These are phyloP conservation scores for Termitomyces sp. DNA, from an alignment of 768 basidiomycete species.

Conservation along the genomic window DNA sequence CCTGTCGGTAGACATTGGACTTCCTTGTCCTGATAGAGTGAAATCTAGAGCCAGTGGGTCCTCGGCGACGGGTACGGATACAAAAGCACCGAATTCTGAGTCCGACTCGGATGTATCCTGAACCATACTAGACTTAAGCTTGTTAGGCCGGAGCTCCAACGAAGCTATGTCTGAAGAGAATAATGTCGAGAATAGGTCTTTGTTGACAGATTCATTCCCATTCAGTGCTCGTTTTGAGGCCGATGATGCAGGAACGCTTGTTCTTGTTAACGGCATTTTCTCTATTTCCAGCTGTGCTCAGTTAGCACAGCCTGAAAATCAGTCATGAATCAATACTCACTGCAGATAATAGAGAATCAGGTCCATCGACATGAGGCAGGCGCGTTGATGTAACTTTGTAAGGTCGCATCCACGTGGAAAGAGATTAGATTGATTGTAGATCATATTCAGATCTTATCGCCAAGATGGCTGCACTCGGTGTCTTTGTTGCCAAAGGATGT, in stretches of 20 bases:
- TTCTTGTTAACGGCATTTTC: constrained; percentile 1
- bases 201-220: neutral
- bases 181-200: constrained; percentile 4
- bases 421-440: neutral
- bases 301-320: neutral
- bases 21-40: neutral
- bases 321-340: neutral
- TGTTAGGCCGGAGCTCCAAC: neutral
- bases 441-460: neutral
- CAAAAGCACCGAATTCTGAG: constrained; percentile 13
- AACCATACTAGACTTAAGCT: neutral
- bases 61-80: constrained; percentile 8
- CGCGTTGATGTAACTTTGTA: neutral
- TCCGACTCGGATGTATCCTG: constrained; percentile 7
- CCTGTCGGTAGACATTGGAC: neutral
- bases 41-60: constrained; percentile 6
- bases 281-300: neutral
- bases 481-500: too few species aligned
- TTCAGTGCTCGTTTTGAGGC: neutral
- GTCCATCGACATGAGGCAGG: constrained; percentile 4
- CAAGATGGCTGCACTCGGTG: too few species aligned
- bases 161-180: neutral
- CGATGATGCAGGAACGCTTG: neutral
- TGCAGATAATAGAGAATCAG: neutral
- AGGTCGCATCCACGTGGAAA: neutral